These are phyloP conservation scores for Luffa acutangula DNA, from an alignment of 306 rosid species.

Conservation along the genomic window DNA sequence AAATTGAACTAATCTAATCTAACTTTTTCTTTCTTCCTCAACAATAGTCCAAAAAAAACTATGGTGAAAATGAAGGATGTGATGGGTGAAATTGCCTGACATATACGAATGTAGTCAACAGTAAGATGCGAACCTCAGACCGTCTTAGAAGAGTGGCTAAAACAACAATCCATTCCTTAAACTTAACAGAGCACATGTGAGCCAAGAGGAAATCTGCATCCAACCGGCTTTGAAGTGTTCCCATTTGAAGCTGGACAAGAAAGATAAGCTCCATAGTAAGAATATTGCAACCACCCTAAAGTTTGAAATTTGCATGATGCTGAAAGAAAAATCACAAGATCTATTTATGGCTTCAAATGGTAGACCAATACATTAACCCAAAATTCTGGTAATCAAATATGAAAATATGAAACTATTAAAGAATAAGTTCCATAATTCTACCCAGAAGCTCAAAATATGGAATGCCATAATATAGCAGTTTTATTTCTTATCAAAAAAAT, in stretches of 20 bases:
- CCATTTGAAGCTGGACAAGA: constrained; percentile 79
- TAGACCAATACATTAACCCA: not conserved
- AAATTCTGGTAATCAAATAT: not conserved
- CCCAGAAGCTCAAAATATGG: not conserved
- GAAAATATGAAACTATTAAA: not conserved
- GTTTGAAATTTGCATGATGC: not conserved
- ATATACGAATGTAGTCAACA: not conserved
- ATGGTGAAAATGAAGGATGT: not conserved
- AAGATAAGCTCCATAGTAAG: not conserved
- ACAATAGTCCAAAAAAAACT: not conserved
- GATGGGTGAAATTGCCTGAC: not conserved
- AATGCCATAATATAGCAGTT: not conserved
- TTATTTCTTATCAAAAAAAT: no score
- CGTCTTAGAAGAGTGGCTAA: constrained; percentile 87
- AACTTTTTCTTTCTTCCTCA: not conserved
- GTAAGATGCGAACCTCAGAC: constrained; percentile 47
- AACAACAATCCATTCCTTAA: constrained; percentile 98
- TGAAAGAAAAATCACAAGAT: not conserved
- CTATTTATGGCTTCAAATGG: not conserved
- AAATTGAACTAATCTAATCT: not conserved
- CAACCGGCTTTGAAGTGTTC: constrained; percentile 76
- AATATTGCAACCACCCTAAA: not conserved
- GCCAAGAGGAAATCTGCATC: constrained; percentile 95
- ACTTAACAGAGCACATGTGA: constrained; percentile 93
- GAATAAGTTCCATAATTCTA: not conserved